Percentiles rank a stretch among this genome's conserved stretches.
Conservation (phyloP, 73 alveolate genomes). For the Tetrahymena elliotti region DNA sequence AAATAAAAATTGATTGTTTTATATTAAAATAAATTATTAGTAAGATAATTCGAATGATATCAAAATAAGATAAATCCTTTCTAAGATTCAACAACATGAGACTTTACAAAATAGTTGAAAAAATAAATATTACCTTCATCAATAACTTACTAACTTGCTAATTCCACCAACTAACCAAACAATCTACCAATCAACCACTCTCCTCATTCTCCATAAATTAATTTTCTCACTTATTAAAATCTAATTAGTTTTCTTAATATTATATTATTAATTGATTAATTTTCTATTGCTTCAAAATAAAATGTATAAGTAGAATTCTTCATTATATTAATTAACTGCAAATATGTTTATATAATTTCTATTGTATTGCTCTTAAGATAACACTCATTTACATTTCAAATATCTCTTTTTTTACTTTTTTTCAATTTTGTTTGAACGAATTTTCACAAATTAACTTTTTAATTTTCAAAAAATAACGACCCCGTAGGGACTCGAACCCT, state of each 20-base stretch:
- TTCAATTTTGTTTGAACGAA: not conserved
- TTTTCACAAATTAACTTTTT: not conserved
- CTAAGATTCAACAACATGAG: not conserved
- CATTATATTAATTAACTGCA: not conserved
- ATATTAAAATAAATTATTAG: not conserved
- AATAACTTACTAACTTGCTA: not conserved
- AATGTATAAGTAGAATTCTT: not conserved
- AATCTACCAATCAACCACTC: not conserved
- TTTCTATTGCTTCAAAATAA: not conserved
- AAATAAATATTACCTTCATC: not conserved
- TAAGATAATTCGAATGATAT: not conserved
- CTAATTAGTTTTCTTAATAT: not conserved
- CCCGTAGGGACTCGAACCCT: slow-evolving; percentile 56
- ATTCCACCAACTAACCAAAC: not conserved
- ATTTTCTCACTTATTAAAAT: not conserved
- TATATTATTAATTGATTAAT: too few species aligned
- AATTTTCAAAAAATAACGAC: slow-evolving; percentile 31
- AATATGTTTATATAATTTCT: too few species aligned
- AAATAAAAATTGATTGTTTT: too few species aligned
- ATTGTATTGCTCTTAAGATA: not conserved
- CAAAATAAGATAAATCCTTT: not conserved
- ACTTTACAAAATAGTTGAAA: not conserved
- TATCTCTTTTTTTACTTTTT: not conserved
- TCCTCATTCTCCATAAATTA: not conserved
- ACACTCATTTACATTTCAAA: not conserved